Evolutionary conservation across 2,329 filamentous ascomycete species (phyloP), one percentile per base, ranked within the genome.

Genomic region (Fusarium sp.): DNA sequence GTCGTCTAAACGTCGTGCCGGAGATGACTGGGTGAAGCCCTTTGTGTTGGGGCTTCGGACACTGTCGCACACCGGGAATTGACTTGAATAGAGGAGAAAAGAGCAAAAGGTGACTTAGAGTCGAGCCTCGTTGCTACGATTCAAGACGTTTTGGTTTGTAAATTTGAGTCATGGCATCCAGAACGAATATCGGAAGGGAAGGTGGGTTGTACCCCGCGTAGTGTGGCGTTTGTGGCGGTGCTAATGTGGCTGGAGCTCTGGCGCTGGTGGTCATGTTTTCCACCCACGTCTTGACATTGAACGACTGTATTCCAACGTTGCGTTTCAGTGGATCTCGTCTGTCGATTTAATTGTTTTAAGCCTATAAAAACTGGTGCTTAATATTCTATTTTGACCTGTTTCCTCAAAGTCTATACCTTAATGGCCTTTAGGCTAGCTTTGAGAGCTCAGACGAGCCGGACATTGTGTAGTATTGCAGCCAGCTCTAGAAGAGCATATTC

Each of bases 1-100:
- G 77, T 83, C 81, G 77, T 83, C 81, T 83, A 77, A 84, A 86
- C 84, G 81, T 81, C 75, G 79, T 82, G 71, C 74, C 77, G 77
- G 72, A 77, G 67, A 71, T 69, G 69, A 73, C 71, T 72, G 66
- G 62, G 71, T 73, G 80, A 81, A 82, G 79, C 79, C 81, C 79
- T 58, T 61, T 61, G 60, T 31, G 57, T 54, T 72, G 64, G 75
- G 80, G 78, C 79, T 80, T 80, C 78, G 63, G 65, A 73, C 67
- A 66, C 64, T 57, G 50, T 71, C 59, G 68, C 72, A 61, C 65
- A 63, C 67, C 51, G 62, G 34, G 56, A 69, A 72, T 75, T 66
- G 65, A 50, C 31, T 60, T 62, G 33, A 51, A 16, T n/a, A 27
- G 10, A 23, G 27, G 27, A 51, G 27, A 58, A 68, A 49, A 61